A percentile compares a stretch with the other conserved stretches of the same genome.
Evolutionary conservation across 2,329 filamentous ascomycete genomes (phyloP).

Genomic region (Colletotrichum scovillei): DNA sequence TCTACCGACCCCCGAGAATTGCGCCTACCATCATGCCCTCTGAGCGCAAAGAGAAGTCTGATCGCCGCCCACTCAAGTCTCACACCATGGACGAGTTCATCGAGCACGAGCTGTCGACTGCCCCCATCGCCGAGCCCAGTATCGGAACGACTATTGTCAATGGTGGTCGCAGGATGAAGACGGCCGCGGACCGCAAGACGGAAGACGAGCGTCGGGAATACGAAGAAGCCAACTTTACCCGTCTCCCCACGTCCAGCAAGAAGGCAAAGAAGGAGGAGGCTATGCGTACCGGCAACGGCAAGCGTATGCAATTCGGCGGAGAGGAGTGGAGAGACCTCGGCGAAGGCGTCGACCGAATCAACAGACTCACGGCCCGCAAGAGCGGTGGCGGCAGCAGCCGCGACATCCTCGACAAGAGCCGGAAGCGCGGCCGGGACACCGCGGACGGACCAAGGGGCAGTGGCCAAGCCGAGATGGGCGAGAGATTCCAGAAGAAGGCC

Average conservation of each 20-base stretch:
- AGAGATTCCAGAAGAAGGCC: constrained; percentile 77
- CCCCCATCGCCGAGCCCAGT: constrained; percentile 86
- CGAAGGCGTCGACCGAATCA: constrained; percentile 87
- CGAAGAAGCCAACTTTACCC: constrained; percentile 92
- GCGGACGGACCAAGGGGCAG: constrained; percentile 76
- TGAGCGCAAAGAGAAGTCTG: constrained; percentile 70
- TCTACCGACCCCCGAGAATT: constrained; percentile 91
- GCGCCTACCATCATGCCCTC: constrained; percentile 87
- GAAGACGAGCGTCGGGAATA: constrained; percentile 86
- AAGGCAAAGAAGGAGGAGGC: constrained; percentile 80
- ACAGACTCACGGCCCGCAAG: constrained; percentile 80
- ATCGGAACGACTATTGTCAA: constrained; percentile 90
- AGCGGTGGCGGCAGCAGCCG: constrained; percentile 64
- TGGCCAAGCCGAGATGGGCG: constrained; percentile 74
- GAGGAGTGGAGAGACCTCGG: constrained; percentile 93
- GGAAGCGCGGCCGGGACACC: constrained; percentile 80
- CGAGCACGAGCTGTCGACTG: constrained; percentile 82
- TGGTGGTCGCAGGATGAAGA: constrained; percentile 83
- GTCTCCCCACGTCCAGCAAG: constrained; percentile 87
- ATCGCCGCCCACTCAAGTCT: constrained; percentile 76
- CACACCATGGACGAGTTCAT: constrained; percentile 94
- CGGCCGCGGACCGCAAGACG: constrained; percentile 77
- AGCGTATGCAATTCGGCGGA: constrained; percentile 81
- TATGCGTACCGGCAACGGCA: constrained; percentile 59
- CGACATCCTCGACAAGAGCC: constrained; percentile 81